Evolutionary conservation across 1,139 yeast species (phyloP).

Genomic region (Blastobotrys petasosporus): DNA sequence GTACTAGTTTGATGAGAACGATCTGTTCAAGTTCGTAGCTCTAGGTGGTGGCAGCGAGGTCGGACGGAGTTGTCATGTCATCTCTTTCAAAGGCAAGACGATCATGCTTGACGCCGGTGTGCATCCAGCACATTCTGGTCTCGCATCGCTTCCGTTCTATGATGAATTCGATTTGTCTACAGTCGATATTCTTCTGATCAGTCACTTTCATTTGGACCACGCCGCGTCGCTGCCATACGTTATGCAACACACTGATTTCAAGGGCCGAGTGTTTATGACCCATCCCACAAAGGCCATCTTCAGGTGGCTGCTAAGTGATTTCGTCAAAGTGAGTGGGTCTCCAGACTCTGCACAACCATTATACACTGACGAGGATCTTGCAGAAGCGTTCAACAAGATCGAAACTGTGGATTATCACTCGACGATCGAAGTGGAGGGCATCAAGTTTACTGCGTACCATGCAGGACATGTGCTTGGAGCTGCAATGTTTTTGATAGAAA

Average conservation of each 20-base stretch:
- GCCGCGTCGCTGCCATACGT: slow-evolving; percentile 97
- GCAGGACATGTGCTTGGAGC: slow-evolving; percentile 99
- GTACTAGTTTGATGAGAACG: slow-evolving; percentile 18
- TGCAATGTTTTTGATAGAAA: slow-evolving; percentile 93
- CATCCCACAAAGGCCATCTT: slow-evolving; percentile 98
- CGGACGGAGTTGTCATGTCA: slow-evolving; percentile 90
- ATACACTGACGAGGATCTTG: slow-evolving; percentile 86
- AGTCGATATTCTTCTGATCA: slow-evolving; percentile 78
- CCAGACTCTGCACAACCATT: slow-evolving; percentile 43
- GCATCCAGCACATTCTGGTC: slow-evolving; percentile 90
- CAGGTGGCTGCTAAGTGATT: slow-evolving; percentile 90
- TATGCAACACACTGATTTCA: slow-evolving; percentile 92
- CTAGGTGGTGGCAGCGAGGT: slow-evolving; percentile 99
- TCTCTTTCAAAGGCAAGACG: slow-evolving; percentile 91
- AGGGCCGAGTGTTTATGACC: slow-evolving; percentile 96
- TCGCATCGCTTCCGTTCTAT: slow-evolving; percentile 87
- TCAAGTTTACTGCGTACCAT: slow-evolving; percentile 93
- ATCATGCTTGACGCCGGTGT: slow-evolving; percentile 98
- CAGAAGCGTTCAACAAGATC: slow-evolving; percentile 78
- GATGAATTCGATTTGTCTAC: slow-evolving; percentile 89
- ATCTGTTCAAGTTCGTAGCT: slow-evolving; percentile 64
- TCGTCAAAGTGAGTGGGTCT: slow-evolving; percentile 77
- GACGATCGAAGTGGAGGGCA: slow-evolving; percentile 88
- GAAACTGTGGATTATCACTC: slow-evolving; percentile 96
- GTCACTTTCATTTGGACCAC: slow-evolving; percentile 96